phyloP scores from a whole-genome alignment of 1,284 basidiomycete species.

The Polyporus tsugae region DNA sequence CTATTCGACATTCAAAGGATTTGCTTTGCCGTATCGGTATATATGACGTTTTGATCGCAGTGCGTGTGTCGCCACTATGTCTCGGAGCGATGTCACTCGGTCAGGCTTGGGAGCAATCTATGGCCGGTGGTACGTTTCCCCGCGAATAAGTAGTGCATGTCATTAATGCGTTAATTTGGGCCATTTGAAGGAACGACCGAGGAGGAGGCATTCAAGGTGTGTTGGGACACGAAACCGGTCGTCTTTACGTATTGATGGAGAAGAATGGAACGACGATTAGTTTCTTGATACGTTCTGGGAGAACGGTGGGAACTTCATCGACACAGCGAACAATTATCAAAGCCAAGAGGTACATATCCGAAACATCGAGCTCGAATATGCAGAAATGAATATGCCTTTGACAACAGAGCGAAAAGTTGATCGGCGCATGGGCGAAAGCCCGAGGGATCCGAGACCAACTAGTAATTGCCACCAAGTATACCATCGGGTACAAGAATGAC shows the following conservation, averaged over 20 bases:
- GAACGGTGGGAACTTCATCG: constrained; percentile 45
- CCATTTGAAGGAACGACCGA: background rate
- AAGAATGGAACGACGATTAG: constrained; percentile 18
- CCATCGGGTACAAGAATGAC: constrained; percentile 16
- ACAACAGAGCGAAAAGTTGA: constrained; percentile 37
- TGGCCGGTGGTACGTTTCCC: constrained; percentile 18
- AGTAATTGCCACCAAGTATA: constrained; percentile 51
- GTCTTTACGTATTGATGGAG: background rate
- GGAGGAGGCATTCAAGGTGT: constrained; percentile 24
- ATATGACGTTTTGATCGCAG: constrained; percentile 1
- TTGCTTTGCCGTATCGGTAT: background rate
- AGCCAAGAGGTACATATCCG: constrained; percentile 31
- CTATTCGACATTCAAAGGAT: background rate
- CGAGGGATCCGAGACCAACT: constrained; percentile 52
- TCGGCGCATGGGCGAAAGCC: constrained; percentile 52
- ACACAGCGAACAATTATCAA: constrained; percentile 45
- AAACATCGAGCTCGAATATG: background rate
- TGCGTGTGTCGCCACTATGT: constrained; percentile 27
- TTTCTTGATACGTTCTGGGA: constrained; percentile 45
- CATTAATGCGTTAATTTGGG: background rate
- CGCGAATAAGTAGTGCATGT: background rate
- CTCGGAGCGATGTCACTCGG: constrained; percentile 28
- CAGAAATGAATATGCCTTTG: background rate
- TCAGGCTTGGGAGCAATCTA: constrained; percentile 15
- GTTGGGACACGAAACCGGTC: background rate